phyloP scores from a whole-genome alignment of 768 basidiomycete genomes.

The Arthromyces matolae region DNA sequence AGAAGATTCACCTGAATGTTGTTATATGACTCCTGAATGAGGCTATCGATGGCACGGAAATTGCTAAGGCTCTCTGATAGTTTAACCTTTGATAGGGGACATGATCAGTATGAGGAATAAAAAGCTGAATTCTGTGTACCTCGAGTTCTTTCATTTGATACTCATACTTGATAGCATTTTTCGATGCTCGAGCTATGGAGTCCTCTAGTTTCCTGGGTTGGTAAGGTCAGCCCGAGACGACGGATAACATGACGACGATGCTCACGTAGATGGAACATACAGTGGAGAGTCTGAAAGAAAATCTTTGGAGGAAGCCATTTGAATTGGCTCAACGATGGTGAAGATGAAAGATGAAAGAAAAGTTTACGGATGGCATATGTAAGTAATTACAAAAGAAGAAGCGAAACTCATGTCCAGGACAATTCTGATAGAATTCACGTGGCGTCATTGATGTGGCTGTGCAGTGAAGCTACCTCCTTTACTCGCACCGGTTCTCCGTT shows the following conservation, averaged over 20 bases:
- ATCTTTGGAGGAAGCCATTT: too few relatives aligned
- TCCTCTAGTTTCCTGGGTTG: constrained; percentile 45
- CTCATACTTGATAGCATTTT: constrained; percentile 48
- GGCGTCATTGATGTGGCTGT: constrained; percentile 19
- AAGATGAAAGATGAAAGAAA: constrained; percentile 13
- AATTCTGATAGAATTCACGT: constrained; percentile 35
- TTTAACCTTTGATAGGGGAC: constrained; percentile 41
- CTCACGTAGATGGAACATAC: constrained; percentile 20
- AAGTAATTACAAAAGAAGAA: constrained; percentile 20
- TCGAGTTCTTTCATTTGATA: constrained; percentile 60
- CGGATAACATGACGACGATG: constrained; percentile 2
- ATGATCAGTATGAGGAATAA: not conserved
- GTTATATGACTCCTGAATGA: constrained; percentile 60
- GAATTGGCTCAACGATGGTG: constrained; percentile 10
- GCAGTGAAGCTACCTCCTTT: too few relatives aligned
- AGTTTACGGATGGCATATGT: constrained; percentile 12
- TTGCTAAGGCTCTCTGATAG: constrained; percentile 71
- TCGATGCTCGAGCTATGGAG: constrained; percentile 42
- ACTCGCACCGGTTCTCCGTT: too few relatives aligned
- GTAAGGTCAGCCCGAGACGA: constrained; percentile 2
- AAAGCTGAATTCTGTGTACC: constrained; percentile 28
- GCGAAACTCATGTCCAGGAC: constrained; percentile 23
- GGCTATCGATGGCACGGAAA: constrained; percentile 68
- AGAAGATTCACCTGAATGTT: constrained; percentile 50
- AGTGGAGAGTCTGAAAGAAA: too few relatives aligned